Conservation (phyloP, 2,329 filamentous ascomycete genomes). For the Metarhizium humberi region DNA sequence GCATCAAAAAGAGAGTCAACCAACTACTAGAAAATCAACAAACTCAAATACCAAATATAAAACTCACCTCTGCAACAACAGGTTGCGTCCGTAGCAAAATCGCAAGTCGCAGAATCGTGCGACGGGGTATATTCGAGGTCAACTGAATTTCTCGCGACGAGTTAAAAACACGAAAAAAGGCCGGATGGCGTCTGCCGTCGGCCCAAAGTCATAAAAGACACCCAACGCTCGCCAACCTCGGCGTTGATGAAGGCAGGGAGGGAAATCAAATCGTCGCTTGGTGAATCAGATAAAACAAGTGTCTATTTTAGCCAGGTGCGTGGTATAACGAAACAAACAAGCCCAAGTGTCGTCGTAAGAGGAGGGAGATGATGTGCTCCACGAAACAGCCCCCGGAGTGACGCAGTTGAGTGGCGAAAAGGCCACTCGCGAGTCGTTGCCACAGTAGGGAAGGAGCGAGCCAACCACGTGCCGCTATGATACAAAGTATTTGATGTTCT, state of each 20-base stretch:
- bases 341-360: neutral
- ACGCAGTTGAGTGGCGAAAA: slow-evolving; percentile 3
- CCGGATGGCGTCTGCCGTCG: no score
- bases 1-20: no score
- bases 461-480: neutral
- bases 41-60: neutral
- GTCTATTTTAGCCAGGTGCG: neutral
- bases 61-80: neutral
- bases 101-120: neutral
- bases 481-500: neutral
- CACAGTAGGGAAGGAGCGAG: neutral
- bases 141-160: neutral
- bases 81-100: neutral
- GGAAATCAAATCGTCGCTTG: neutral
- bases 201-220: no score
- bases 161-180: neutral
- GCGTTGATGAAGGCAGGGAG: neutral
- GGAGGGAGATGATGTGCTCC: neutral
- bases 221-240: neutral
- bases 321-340: neutral
- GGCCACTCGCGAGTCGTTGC: neutral
- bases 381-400: neutral
- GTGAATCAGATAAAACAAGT: neutral
- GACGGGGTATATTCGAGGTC: neutral
- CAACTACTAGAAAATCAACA: no score